Evolutionary conservation across 805 yeast genomes (phyloP), one percentile per base, ranked within the genome.

Genomic region (Starmerella tilneyi): DNA sequence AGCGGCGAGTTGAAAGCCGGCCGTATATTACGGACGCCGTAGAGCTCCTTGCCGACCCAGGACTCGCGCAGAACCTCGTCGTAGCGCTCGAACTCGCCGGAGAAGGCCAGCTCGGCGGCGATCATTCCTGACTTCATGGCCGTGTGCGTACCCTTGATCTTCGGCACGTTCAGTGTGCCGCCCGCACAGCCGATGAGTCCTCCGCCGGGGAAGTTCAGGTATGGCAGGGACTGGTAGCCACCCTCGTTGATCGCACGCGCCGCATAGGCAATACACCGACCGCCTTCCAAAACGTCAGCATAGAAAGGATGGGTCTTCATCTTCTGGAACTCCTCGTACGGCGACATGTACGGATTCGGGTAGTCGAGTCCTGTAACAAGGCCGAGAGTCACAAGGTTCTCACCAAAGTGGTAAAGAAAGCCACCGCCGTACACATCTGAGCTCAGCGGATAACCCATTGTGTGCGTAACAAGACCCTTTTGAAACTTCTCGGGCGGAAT

Each of bases 191-290:
- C 99, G 31, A 92, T 89, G 23, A 92, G 66, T 8, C 86, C 80
- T 43, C 98, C 99, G 41, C 99, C 99, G 2, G 97, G 97, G 74
- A 92, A 92, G 53, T 79, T 69, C 45, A 92, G 70, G 59, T 79
- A 75, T 20, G 99, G 99, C 43, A 92, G 82, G 30, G 94, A 79
- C 68, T 92, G 99, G 55, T 71, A 73, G 0, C 99, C 99, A 51
- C 99, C 99, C 67, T 92, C 99, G 63, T 89, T 92, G 55, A 92
- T 73, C 0, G 97, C 96, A 56, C 98, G 74, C 4, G 98, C 98
- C 15, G 84, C 98, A 58, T 92, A 92, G 3, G 94, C 79, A 16
- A 92, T 73, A 64, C 97, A 92, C 59, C 80, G 84, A 17, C 98
- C 98, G 32, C 94, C 94, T 56, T 77, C 75, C 44, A 92, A 69